Evolutionary conservation across 2,329 filamentous ascomycete species (phyloP).

Genomic region (Cladosporium sp.): DNA sequence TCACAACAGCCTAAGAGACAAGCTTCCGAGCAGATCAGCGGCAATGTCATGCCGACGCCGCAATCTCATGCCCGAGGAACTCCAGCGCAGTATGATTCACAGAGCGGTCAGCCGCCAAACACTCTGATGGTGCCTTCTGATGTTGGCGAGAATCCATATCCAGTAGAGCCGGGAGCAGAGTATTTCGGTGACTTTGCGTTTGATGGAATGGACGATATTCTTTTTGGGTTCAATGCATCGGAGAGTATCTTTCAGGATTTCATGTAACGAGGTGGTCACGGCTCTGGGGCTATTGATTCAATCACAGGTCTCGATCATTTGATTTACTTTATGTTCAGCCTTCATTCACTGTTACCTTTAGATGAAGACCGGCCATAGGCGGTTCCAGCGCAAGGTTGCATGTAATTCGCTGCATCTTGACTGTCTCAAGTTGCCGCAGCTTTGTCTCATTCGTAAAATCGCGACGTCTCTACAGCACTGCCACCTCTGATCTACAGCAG

Average conservation of each 20-base stretch:
- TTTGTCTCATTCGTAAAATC: too few species aligned
- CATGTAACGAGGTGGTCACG: not conserved
- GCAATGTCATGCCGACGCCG: not conserved
- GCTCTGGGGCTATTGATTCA: not conserved
- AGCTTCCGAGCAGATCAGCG: not conserved
- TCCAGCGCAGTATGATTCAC: not conserved
- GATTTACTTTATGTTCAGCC: too few species aligned
- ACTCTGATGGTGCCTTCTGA: not conserved
- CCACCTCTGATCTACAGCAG: too few species aligned
- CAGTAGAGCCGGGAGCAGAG: not conserved
- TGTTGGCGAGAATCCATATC: not conserved
- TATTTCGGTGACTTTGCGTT: slow-evolving; percentile 18
- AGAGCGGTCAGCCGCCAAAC: not conserved
- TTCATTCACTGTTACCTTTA: too few species aligned
- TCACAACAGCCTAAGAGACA: not conserved
- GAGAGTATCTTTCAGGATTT: slow-evolving; percentile 21
- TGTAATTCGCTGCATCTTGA: too few species aligned
- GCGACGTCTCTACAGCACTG: too few species aligned
- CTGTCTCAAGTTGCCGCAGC: too few species aligned
- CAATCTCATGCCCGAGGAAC: not conserved
- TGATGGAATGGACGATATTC: slow-evolving; percentile 31
- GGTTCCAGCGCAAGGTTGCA: too few species aligned
- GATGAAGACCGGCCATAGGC: too few species aligned
- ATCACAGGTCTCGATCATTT: too few species aligned
- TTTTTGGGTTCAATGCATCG: slow-evolving; percentile 38